A percentile compares a stretch with the other conserved stretches of the same genome.
These are phyloP conservation scores for Monosporascus sp. DNA, from an alignment of 2,329 filamentous ascomycete species.

Conservation along the genomic window DNA sequence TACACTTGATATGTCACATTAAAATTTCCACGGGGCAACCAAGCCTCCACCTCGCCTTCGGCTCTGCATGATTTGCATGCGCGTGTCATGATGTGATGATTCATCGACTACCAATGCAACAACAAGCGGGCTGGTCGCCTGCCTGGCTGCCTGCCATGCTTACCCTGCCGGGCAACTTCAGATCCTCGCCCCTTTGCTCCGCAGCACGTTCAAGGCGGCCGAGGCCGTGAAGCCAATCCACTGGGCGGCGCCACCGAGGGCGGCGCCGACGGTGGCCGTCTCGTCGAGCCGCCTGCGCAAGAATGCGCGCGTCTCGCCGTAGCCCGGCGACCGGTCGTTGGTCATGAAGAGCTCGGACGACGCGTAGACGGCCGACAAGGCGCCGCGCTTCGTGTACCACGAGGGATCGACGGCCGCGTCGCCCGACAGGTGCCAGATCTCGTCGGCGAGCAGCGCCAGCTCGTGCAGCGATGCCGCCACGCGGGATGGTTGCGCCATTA, in stretches of 20 bases:
- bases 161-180: conserved; percentile 32
- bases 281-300: conserved; percentile 71
- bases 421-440: conserved; percentile 84
- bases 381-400: conserved; percentile 72
- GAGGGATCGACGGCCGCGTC: conserved; percentile 76
- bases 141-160: neutral
- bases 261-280: conserved; percentile 55
- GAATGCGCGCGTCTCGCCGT: conserved; percentile 73
- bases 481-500: conserved; percentile 83
- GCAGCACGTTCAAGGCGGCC: conserved; percentile 73
- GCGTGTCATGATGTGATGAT: neutral
- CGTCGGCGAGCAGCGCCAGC: conserved; percentile 77
- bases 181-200: conserved; percentile 83
- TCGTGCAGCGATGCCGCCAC: conserved; percentile 72
- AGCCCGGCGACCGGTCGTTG: conserved; percentile 71
- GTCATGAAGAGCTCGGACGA: conserved; percentile 91
- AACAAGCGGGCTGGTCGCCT: neutral
- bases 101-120: neutral
- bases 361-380: conserved; percentile 57
- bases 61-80: too few species aligned
- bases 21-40: neutral
- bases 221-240: conserved; percentile 80
- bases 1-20: neutral
- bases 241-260: conserved; percentile 60
- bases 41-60: too few species aligned